phyloP scores from a whole-genome alignment of 2,329 filamentous ascomycete genomes.

The Colletotrichum horii region DNA sequence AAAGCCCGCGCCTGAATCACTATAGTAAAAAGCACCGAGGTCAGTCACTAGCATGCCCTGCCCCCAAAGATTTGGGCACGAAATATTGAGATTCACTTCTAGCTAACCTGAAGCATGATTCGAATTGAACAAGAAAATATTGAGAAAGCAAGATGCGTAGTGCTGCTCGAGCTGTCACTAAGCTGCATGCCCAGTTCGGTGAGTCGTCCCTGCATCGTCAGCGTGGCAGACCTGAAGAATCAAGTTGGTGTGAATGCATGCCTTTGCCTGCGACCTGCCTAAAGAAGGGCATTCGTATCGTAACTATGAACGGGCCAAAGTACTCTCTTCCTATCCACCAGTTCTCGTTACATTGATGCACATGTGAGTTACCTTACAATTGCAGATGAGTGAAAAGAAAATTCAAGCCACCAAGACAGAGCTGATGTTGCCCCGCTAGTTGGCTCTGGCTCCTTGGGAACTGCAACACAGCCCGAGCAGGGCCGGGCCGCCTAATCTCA shows the following conservation, averaged over 20 bases:
- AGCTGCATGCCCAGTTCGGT: background rate
- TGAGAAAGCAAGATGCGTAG: background rate
- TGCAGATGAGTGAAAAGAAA: background rate
- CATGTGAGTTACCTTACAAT: background rate
- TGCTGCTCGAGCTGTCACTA: background rate
- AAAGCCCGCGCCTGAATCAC: rapidly evolving
- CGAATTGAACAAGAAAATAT: background rate
- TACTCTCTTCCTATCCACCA: background rate
- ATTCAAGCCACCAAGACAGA: background rate
- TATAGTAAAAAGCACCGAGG: background rate
- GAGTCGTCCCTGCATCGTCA: background rate
- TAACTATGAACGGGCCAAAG: rapidly evolving
- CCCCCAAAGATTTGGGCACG: background rate
- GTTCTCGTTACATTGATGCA: background rate
- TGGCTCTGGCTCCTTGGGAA: background rate
- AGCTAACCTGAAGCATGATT: background rate
- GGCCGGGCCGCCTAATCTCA: background rate
- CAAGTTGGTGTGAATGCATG: background rate
- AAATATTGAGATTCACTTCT: background rate
- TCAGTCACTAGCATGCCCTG: background rate
- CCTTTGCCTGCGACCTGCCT: background rate
- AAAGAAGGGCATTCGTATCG: background rate
- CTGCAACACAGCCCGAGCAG: background rate
- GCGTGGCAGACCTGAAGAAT: background rate
- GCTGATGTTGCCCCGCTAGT: background rate